These are phyloP conservation scores for Mycosphaerelloides madeirae DNA, from an alignment of 2,329 filamentous ascomycete genomes.

Conservation along the genomic window DNA sequence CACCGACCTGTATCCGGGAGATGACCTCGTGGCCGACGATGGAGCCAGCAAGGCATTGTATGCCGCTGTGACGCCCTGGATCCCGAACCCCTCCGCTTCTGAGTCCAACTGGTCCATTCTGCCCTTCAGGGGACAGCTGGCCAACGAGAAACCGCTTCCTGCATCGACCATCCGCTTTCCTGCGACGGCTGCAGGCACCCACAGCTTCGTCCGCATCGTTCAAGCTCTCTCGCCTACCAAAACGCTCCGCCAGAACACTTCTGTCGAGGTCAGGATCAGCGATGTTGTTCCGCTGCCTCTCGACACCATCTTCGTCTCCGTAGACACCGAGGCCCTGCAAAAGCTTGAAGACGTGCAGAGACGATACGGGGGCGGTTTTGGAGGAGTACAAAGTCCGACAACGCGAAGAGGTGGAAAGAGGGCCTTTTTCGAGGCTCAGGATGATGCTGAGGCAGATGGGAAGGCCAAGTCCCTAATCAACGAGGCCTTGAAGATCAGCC, in stretches of 20 bases:
- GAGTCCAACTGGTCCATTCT: conserved; percentile 79
- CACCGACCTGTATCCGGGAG: conserved; percentile 65
- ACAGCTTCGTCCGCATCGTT: conserved; percentile 70
- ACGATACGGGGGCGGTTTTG: conserved; percentile 67
- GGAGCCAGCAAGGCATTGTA: conserved; percentile 15
- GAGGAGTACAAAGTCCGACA: conserved; percentile 14
- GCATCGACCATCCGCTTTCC: conserved; percentile 77
- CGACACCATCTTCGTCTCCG: conserved; percentile 79
- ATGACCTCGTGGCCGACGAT: conserved; percentile 3
- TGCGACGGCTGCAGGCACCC: conserved; percentile 65
- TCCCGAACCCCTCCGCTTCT: conserved; percentile 52
- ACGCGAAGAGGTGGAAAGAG: conserved; percentile 23
- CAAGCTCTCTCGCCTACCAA: conserved; percentile 70
- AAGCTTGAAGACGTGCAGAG: conserved; percentile 78
- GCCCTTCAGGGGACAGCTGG: conserved; percentile 53
- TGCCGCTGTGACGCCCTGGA: conserved; percentile 67
- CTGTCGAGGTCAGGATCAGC: conserved; percentile 78
- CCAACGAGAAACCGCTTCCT: conserved; percentile 58
- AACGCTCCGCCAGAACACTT: conserved; percentile 65
- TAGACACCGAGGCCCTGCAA: conserved; percentile 75
- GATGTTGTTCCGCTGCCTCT: conserved; percentile 75
- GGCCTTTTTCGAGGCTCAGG: conserved; percentile 12
- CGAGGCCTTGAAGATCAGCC: conserved; percentile 65
- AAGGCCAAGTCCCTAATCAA: conserved; percentile 49
- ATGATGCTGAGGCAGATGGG: conserved; percentile 18